Evolutionary conservation across 345 rosid genomes (phyloP).

Genomic region (Hibiscus trionum): DNA sequence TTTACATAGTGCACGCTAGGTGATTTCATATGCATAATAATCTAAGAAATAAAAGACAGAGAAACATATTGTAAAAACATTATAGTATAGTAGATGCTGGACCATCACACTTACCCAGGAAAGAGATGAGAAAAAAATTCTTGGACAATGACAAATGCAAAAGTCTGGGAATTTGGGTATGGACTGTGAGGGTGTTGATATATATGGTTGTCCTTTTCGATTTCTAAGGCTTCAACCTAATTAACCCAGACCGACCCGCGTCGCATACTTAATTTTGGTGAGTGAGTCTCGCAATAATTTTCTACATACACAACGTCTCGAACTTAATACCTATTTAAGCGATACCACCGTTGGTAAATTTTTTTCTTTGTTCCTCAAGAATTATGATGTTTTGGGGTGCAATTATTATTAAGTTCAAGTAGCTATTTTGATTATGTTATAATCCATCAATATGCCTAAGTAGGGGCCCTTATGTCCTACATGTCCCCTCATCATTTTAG

Average conservation of each 20-base stretch:
- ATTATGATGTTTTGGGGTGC: background rate
- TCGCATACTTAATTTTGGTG: too few species aligned
- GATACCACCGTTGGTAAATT: too few species aligned
- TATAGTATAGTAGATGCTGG: background rate
- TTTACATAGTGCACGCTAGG: too few species aligned
- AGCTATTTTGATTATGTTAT: too few species aligned
- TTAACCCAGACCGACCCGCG: too few species aligned
- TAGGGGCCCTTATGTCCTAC: slow-evolving; percentile 13
- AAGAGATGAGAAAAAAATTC: background rate
- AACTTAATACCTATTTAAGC: too few species aligned
- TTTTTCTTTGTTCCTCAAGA: background rate
- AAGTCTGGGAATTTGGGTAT: background rate
- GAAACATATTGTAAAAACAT: background rate
- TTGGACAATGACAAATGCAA: slow-evolving; percentile 4
- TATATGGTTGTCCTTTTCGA: too few species aligned
- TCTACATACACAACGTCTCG: too few species aligned
- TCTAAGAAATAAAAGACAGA: background rate
- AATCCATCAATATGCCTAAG: background rate
- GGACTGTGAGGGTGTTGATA: background rate
- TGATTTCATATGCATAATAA: background rate
- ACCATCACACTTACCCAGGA: background rate
- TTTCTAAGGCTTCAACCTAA: too few species aligned
- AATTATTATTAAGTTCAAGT: background rate
- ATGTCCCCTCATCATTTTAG: slow-evolving; percentile 1
- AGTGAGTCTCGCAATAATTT: too few species aligned